Evolutionary conservation across 345 rosid genomes (phyloP).

Genomic region (Hibiscus tridactylites): DNA sequence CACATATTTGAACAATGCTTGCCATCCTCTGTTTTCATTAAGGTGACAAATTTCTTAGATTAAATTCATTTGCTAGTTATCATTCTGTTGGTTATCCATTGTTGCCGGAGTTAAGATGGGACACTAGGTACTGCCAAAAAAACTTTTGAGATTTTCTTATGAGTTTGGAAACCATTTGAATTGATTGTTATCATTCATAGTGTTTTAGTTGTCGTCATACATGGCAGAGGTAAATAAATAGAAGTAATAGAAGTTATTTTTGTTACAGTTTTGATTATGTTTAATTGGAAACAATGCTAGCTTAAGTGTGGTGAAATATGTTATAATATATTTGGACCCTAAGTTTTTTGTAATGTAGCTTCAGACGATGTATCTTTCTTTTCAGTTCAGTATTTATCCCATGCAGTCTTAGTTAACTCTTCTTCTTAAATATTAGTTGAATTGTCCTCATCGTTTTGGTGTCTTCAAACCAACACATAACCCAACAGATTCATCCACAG

Average conservation of each 20-base stretch:
- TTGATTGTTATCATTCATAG: not conserved
- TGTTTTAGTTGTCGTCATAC: not conserved
- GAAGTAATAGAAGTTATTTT: not conserved
- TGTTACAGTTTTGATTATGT: not conserved
- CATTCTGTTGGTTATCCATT: not conserved
- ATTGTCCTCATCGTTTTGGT: not conserved
- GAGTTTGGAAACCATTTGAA: not conserved
- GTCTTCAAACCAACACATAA: too few species aligned
- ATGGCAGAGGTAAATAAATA: not conserved
- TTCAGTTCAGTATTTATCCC: not conserved
- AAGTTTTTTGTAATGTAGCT: not conserved
- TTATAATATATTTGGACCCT: not conserved
- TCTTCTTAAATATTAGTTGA: slow-evolving; percentile 7
- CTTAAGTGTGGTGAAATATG: not conserved
- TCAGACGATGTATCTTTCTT: not conserved
- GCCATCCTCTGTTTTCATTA: too few species aligned
- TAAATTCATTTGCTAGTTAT: not conserved
- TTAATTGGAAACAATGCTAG: not conserved
- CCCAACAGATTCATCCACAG: too few species aligned
- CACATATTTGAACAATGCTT: too few species aligned
- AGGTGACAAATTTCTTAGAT: not conserved
- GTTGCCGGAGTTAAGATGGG: not conserved
- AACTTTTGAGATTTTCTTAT: not conserved
- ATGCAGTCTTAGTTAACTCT: too few species aligned
- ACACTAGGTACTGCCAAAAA: not conserved